Conservation (phyloP, 495 filamentous ascomycete genomes). For the Xylona heveae region DNA sequence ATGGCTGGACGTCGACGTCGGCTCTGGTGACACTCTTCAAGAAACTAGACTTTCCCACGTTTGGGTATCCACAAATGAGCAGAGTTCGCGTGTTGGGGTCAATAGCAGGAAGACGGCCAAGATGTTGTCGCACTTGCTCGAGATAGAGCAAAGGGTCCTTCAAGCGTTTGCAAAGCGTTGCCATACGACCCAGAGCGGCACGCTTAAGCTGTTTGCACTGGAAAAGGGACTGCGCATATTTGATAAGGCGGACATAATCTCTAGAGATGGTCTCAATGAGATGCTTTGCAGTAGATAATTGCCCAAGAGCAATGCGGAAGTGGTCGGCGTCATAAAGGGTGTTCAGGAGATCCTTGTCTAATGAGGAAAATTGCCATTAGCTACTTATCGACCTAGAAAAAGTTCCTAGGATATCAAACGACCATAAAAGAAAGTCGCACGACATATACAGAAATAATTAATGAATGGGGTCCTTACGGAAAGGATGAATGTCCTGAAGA, state of each 20-base stretch:
- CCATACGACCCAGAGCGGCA: conserved; percentile 83
- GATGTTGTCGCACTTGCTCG: conserved; percentile 93
- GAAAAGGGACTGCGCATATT: conserved; percentile 91
- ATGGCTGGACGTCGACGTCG: conserved; percentile 94
- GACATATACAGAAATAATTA: neutral
- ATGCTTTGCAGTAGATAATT: conserved; percentile 87
- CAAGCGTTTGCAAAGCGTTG: conserved; percentile 77
- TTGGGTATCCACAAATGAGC: conserved; percentile 91
- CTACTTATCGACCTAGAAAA: neutral
- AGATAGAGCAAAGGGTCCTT: conserved; percentile 91
- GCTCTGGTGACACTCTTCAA: conserved; percentile 77
- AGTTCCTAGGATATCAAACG: neutral
- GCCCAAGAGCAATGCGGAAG: conserved; percentile 88
- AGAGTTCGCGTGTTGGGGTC: conserved; percentile 92
- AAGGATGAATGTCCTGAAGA: conserved; percentile 91
- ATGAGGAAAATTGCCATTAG: conserved; percentile 6
- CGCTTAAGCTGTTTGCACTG: conserved; percentile 90
- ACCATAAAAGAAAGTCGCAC: no score
- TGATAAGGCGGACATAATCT: conserved; percentile 83
- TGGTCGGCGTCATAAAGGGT: conserved; percentile 94
- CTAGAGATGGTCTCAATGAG: conserved; percentile 87
- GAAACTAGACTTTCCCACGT: conserved; percentile 94
- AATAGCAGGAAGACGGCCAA: conserved; percentile 91
- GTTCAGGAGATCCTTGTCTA: conserved; percentile 61
- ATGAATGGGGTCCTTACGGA: conserved; percentile 34